Evolutionary conservation across 768 basidiomycete species (phyloP), one percentile per base, ranked within the genome.

Genomic region (Serendipita indica): DNA sequence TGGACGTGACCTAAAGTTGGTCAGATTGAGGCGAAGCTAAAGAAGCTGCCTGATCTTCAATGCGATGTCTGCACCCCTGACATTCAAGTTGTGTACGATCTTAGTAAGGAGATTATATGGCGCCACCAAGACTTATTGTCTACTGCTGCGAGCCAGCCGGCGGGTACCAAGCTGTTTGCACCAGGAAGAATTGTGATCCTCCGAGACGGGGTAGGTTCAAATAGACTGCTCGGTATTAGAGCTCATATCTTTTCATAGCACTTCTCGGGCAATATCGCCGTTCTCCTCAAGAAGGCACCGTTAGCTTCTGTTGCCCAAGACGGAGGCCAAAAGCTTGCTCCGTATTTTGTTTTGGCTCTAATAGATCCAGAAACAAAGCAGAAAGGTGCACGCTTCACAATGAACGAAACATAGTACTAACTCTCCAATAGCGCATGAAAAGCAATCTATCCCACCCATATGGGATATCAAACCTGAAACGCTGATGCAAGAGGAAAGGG

Each of bases 171-270:
- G 71, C 69, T 79, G 3, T 70, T 98, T 45, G 69, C 73, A 14
- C 66, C 80, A 0, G 94, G 94, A 2, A 77, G 96, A 58, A 81
- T 97, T 18, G 80, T 98, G 2, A 69, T 98, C 33, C 72, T 99
- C 33, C 80, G 83, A 49, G 84, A 97, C 66, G 77, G 78, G 35
- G 94, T 96, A 70, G 65, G 83, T 68, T 32, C n/a, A 27, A 13
- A 60, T 46, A 7, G 25, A 27, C 5, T 22, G 20, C 22, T 2
- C 32, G 37, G 20, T 37, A 30, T 25, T 46, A 3, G 28, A 41
- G 39, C 59, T 64, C 34, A 60, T 35, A 58, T 56, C 27, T 16
- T 25, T n/a, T 43, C 30, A 30, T 65, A 94, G 91, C 87, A 90
- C 68, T 92, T 89, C 68, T 74, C 72, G 59, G 75, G 74, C 16